These are phyloP conservation scores for Clonostachys rosea DNA, from an alignment of 2,329 filamentous ascomycete genomes.

Conservation along the genomic window DNA sequence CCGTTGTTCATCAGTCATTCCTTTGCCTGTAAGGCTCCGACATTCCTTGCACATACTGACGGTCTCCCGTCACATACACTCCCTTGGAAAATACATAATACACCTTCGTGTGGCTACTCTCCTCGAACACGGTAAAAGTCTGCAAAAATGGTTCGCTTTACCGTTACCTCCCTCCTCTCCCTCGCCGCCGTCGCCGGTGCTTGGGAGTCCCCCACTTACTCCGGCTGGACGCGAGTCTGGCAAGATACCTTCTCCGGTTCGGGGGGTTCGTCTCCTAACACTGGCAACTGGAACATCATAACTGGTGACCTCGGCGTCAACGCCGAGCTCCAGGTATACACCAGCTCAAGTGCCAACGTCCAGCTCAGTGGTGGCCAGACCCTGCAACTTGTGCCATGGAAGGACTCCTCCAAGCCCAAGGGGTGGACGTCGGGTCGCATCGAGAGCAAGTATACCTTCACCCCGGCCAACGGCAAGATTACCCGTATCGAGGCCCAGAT, in stretches of 20 bases:
- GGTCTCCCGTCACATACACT: too few relatives aligned
- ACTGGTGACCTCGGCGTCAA: slow-evolving; percentile 32
- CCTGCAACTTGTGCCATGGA: slow-evolving; percentile 39
- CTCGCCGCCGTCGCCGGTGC: slow-evolving; percentile 8
- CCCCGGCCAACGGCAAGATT: slow-evolving; percentile 29
- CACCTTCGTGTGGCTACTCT: slow-evolving; percentile 30
- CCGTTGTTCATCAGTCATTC: too few relatives aligned
- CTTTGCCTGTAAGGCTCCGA: too few relatives aligned
- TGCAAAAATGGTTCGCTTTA: too few relatives aligned
- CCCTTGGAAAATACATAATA: too few relatives aligned
- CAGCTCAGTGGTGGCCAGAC: slow-evolving; percentile 41
- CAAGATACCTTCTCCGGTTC: slow-evolving; percentile 29
- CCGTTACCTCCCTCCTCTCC: too few relatives aligned
- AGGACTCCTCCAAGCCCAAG: slow-evolving; percentile 11
- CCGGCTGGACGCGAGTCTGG: slow-evolving; percentile 24
- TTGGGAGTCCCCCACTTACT: slow-evolving; percentile 21
- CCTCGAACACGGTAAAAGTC: too few relatives aligned
- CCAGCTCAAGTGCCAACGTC: slow-evolving; percentile 32
- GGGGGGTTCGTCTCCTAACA: slow-evolving; percentile 20
- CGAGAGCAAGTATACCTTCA: slow-evolving; percentile 35
- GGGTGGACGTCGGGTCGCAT: slow-evolving; percentile 43
- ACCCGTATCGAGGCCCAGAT: slow-evolving; percentile 35
- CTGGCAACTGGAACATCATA: slow-evolving; percentile 25
- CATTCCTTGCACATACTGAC: too few relatives aligned
- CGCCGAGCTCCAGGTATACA: slow-evolving; percentile 40